Conservation (phyloP, 768 basidiomycete species). For the Tubosaeta sp. region DNA sequence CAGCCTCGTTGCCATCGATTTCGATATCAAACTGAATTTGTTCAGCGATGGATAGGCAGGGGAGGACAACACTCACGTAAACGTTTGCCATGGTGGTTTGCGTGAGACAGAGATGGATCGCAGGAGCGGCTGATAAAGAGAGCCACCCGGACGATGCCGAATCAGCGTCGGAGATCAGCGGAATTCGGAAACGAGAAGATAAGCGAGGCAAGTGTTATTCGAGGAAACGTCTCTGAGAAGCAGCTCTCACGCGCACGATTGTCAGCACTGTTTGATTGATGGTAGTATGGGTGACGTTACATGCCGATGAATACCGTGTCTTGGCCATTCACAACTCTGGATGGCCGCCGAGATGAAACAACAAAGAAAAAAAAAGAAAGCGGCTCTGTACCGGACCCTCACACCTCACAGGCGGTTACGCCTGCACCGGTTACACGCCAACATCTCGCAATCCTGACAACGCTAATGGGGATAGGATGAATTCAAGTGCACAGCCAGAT, state of each 20-base stretch:
- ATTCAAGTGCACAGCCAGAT: neutral
- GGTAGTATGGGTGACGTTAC: neutral
- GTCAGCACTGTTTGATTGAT: neutral
- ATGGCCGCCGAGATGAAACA: no score
- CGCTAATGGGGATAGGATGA: conserved; percentile 19
- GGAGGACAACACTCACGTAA: conserved; percentile 6
- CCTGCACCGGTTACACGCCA: conserved; percentile 35
- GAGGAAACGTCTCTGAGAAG: neutral
- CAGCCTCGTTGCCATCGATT: conserved; percentile 37
- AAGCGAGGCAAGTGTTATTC: no score
- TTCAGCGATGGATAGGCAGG: neutral
- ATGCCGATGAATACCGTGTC: neutral
- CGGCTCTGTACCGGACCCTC: no score
- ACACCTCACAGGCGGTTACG: conserved; percentile 33
- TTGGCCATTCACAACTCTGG: no score
- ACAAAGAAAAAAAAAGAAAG: no score
- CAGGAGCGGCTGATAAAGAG: neutral
- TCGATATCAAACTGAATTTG: conserved; percentile 59
- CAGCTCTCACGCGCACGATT: no score
- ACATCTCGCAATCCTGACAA: conserved; percentile 31
- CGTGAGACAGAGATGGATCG: neutral
- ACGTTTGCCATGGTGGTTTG: conserved; percentile 22
- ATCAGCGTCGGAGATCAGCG: conserved; percentile 3
- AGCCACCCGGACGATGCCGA: conserved; percentile 11
- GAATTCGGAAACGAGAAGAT: neutral